These are phyloP conservation scores for Paraphaeosphaeria sporulosa DNA, from an alignment of 2,329 filamentous ascomycete species.

Conservation along the genomic window DNA sequence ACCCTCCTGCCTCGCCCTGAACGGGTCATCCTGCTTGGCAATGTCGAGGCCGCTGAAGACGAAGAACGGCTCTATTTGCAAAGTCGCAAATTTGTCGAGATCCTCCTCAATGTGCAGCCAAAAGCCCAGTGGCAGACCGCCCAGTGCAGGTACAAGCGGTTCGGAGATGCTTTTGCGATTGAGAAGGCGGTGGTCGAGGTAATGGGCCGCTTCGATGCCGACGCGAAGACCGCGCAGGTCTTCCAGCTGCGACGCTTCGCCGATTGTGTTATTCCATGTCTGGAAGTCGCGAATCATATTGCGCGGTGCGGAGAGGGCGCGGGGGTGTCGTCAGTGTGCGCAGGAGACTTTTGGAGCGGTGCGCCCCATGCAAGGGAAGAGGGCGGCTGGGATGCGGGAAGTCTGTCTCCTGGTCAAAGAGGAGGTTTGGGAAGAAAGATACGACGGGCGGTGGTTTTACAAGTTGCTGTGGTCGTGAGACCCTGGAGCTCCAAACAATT, in stretches of 20 bases:
- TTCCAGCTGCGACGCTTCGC: slow-evolving; percentile 67
- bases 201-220: slow-evolving; percentile 89
- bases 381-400: not conserved
- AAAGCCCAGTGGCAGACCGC: slow-evolving; percentile 83
- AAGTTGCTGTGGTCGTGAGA: slow-evolving; percentile 2
- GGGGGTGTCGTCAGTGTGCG: slow-evolving; percentile 4
- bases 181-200: slow-evolving; percentile 77
- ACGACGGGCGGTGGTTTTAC: not conserved
- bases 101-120: slow-evolving; percentile 78
- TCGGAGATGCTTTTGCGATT: slow-evolving; percentile 67
- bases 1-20: slow-evolving; percentile 66
- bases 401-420: not conserved
- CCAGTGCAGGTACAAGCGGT: slow-evolving; percentile 87
- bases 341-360: not conserved
- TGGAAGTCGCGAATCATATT: slow-evolving; percentile 60
- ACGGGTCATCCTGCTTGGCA: slow-evolving; percentile 70
- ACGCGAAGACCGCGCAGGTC: slow-evolving; percentile 78
- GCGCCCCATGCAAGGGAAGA: slow-evolving; percentile 1
- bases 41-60: slow-evolving; percentile 90
- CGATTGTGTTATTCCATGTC: slow-evolving; percentile 63
- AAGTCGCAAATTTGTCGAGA: slow-evolving; percentile 73
- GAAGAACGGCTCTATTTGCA: slow-evolving; percentile 81
- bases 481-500: slow-evolving; percentile 4
- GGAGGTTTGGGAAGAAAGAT: not conserved
- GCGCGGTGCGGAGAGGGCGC: slow-evolving; percentile 8